A percentile compares a stretch with the other conserved stretches of the same genome.
phyloP scores from a whole-genome alignment of 176 grass and related monocot genomes.

The Avena insularis region DNA sequence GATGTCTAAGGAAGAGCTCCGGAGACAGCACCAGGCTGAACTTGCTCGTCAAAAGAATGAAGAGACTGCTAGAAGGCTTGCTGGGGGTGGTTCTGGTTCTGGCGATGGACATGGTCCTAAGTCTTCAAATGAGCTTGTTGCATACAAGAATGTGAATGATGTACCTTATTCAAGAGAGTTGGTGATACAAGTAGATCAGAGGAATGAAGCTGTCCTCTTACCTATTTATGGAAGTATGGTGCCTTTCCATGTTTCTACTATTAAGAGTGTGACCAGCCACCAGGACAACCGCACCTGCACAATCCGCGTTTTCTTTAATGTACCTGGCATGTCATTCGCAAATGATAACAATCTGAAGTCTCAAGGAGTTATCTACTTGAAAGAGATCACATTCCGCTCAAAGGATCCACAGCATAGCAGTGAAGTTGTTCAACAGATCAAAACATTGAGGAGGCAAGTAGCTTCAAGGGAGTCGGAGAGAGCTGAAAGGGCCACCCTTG shows the following conservation, averaged over 20 bases:
- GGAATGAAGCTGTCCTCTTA: conserved; percentile 66
- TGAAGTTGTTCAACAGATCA: conserved; percentile 69
- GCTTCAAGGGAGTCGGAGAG: conserved; percentile 69
- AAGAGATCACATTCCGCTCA: conserved; percentile 70
- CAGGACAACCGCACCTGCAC: conserved; percentile 59
- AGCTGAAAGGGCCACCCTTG: conserved; percentile 74
- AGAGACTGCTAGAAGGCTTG: conserved; percentile 59
- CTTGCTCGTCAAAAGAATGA: conserved; percentile 57
- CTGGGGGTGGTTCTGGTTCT: conserved; percentile 42
- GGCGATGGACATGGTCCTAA: conserved; percentile 49
- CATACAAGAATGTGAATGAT: conserved; percentile 71
- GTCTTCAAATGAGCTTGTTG: conserved; percentile 55
- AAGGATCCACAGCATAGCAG: conserved; percentile 65
- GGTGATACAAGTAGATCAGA: conserved; percentile 67
- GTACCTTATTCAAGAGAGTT: conserved; percentile 53
- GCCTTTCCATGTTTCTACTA: conserved; percentile 71
- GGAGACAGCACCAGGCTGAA: conserved; percentile 67
- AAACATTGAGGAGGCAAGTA: conserved; percentile 40
- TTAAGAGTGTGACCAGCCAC: conserved; percentile 68
- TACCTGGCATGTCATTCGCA: conserved; percentile 54
- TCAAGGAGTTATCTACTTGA: conserved; percentile 67
- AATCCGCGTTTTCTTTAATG: conserved; percentile 68
- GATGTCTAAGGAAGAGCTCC: conserved; percentile 61
- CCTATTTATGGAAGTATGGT: conserved; percentile 78
- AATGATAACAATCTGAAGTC: conserved; percentile 38